phyloP scores from a whole-genome alignment of 768 basidiomycete genomes.

The Pleurotus salmoneostramineus region DNA sequence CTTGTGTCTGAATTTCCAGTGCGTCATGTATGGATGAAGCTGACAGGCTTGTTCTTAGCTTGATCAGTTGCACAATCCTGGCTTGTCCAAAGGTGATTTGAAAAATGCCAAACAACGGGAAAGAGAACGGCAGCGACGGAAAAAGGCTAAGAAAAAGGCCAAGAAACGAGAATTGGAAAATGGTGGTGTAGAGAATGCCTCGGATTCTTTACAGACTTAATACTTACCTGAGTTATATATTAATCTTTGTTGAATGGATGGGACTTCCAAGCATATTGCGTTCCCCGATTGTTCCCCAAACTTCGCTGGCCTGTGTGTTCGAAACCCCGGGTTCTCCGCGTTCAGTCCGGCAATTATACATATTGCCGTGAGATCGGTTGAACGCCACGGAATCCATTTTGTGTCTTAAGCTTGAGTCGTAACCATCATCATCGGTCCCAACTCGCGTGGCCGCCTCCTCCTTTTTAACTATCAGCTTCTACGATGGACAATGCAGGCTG shows the following conservation, averaged over 20 bases:
- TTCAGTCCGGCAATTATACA: not conserved
- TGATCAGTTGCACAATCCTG: constrained; percentile 70
- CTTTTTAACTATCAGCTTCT: too few species aligned
- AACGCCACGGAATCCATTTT: not conserved
- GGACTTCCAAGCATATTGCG: too few species aligned
- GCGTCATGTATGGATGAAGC: constrained; percentile 13
- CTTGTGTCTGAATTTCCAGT: constrained; percentile 28
- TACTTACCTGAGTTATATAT: too few species aligned
- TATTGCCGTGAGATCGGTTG: not conserved
- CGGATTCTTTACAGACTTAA: constrained; percentile 4
- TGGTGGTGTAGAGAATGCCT: constrained; percentile 9
- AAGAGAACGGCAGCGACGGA: constrained; percentile 67
- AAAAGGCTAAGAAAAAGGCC: constrained; percentile 75
- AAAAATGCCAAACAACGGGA: constrained; percentile 70
- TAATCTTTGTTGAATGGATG: too few species aligned
- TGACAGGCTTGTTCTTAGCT: constrained; percentile 42
- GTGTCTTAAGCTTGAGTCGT: not conserved
- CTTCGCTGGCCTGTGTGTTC: too few species aligned
- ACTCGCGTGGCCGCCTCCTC: too few species aligned
- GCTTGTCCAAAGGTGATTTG: constrained; percentile 68
- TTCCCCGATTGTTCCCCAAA: too few species aligned
- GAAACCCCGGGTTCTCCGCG: too few species aligned
- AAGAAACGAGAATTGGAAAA: constrained; percentile 20
- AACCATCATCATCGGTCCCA: not conserved
- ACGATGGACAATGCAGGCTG: constrained; percentile 77